Base-by-base conservation (phyloP, 148 eudicot species). In the Selenicereus undatus region DNA sequence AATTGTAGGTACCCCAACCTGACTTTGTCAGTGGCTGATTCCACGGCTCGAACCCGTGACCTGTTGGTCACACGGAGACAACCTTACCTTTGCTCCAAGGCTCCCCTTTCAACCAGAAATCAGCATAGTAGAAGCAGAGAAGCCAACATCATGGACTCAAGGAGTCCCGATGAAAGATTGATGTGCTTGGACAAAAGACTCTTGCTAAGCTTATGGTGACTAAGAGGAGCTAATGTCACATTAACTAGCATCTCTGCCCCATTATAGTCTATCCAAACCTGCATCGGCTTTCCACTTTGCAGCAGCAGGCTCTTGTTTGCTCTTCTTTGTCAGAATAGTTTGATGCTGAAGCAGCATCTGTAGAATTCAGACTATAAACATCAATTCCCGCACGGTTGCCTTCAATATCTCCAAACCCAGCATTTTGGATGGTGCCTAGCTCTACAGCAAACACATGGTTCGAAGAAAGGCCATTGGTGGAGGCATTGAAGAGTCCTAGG, bases 331-430 rank as follows among this genome's bases (percentile, higher is more conserved):
- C 74, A 73, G 60, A 36, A 29, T 29, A 70, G 60, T 79, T 71
- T 20, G 26, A 21, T 11, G 81, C 81, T 0, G 76, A 18, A 35
- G 76, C 76, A 13, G 77, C 74, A 1, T 20, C 29, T 66, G 54
- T 50, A 11, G 83, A 84, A 0, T 0, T 10, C 64, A 81, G 42
- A 58, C 81, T 9, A 11, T 84, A 73, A 39, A 81, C 64, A 58
- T 84, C 86, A 26, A 84, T 78, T 24, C 86, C 86, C 0, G 77
- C 76, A 84, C 81, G 86, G 45, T 84, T 81, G 24, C 78, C 27
- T 32, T 73, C 58, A 17, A 77, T 78, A 50, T 84, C 82, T 0
- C 8, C 1, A 13, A 81, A 65, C 3, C 21, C 68, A 8, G 0
- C 3, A 32, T n/a, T 6, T 5, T 32, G 20, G 5, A 60, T 0